phyloP scores from a whole-genome alignment of 345 rosid species.

The Limnanthes douglasii region DNA sequence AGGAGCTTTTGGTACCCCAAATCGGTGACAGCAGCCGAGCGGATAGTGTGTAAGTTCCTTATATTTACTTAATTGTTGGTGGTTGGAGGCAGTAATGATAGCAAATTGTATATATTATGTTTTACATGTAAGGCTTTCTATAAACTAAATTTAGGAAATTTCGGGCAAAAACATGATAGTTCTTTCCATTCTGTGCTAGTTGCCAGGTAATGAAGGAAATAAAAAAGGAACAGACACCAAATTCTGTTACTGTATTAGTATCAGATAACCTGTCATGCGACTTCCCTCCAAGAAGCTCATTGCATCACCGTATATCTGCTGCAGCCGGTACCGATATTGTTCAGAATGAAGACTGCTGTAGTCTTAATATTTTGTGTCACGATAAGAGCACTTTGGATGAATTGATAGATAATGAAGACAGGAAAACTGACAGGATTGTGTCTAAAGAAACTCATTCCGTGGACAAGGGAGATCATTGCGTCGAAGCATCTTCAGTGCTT shows the following conservation, averaged over 20 bases:
- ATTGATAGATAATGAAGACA: constrained; percentile 29
- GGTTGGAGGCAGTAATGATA: constrained; percentile 4
- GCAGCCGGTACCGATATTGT: constrained; percentile 50
- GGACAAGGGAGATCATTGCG: constrained; percentile 24
- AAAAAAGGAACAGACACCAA: constrained; percentile 13
- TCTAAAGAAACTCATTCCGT: constrained; percentile 22
- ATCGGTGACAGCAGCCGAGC: constrained; percentile 18
- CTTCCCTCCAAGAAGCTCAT: constrained; percentile 33
- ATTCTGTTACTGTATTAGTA: constrained; percentile 15
- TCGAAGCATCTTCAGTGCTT: constrained; percentile 35
- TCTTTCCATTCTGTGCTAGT: constrained; percentile 10
- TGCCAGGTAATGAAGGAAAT: constrained; percentile 16
- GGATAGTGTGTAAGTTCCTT: constrained; percentile 26
- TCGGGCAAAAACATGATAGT: too few relatives aligned
- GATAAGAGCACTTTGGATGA: constrained; percentile 19
- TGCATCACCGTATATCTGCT: constrained; percentile 44
- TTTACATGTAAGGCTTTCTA: neutral
- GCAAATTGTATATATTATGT: neutral
- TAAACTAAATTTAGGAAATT: constrained; percentile 3
- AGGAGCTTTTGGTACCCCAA: constrained; percentile 18
- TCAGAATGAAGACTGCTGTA: constrained; percentile 39
- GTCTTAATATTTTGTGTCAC: constrained; percentile 28
- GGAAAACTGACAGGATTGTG: constrained; percentile 24
- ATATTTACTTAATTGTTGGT: constrained; percentile 4
- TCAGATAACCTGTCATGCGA: constrained; percentile 27